Evolutionary conservation across 192 early-diverging fungal genomes (phyloP).

Genomic region (Coemansia sp.): DNA sequence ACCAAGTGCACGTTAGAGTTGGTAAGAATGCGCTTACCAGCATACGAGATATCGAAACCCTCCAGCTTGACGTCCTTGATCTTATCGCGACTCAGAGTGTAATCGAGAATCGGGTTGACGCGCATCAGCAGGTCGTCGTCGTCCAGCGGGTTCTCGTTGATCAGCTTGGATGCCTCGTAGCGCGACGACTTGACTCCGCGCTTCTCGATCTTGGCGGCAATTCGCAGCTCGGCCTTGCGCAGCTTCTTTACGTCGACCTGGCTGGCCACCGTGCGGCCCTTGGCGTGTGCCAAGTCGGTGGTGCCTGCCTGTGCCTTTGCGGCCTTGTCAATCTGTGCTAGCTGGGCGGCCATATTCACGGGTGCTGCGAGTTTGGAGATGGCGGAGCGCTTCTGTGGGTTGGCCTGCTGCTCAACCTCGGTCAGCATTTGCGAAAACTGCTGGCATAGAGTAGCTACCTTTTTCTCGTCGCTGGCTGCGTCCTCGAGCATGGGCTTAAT

Average conservation of each 20-base stretch:
- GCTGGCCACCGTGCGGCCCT: constrained; percentile 64
- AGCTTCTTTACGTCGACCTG: constrained; percentile 81
- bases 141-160: constrained; percentile 63
- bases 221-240: constrained; percentile 87
- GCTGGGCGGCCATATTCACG: constrained; percentile 71
- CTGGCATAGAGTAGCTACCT: constrained; percentile 69
- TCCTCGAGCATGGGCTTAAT: constrained; percentile 67
- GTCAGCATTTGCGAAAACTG: constrained; percentile 61
- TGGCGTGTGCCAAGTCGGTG: constrained; percentile 68
- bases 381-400: constrained; percentile 44
- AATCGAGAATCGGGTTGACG: constrained; percentile 88
- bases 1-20: constrained; percentile 79
- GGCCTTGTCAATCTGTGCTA: constrained; percentile 61
- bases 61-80: constrained; percentile 96
- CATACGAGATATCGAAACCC: constrained; percentile 95
- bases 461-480: constrained; percentile 59
- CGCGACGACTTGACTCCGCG: constrained; percentile 65
- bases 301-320: constrained; percentile 44
- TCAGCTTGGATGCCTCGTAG: constrained; percentile 73
- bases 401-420: constrained; percentile 41
- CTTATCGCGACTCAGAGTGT: constrained; percentile 73
- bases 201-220: constrained; percentile 86
- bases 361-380: constrained; percentile 53
- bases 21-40: constrained; percentile 90
- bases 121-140: constrained; percentile 73